Evolutionary conservation across 169 alveolate genomes (phyloP).

Genomic region (Plasmodium sp.): DNA sequence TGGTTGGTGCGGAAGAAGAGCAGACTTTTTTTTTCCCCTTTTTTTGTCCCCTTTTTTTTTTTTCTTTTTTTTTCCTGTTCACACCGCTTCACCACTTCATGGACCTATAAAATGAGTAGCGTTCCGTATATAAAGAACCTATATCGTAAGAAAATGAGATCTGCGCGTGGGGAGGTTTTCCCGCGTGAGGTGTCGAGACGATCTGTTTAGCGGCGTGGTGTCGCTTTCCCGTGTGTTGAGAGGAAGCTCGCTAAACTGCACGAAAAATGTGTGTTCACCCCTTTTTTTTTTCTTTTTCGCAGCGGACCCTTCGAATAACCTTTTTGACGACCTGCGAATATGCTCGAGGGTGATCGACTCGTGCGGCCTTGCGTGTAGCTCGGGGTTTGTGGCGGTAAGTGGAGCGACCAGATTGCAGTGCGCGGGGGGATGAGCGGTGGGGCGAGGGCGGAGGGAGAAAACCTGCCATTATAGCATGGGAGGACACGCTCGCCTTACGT

Average conservation of each 20-base stretch:
- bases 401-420: background rate
- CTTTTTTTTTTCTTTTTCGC: background rate
- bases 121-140: conserved; percentile 43
- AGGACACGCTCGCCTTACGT: background rate
- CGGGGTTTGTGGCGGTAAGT: conserved; percentile 58
- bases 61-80: conserved; percentile 1
- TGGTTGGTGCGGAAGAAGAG: background rate
- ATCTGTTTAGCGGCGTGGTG: background rate
- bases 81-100: background rate
- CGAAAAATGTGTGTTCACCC: background rate
- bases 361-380: conserved; percentile 63
- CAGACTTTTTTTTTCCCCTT: background rate
- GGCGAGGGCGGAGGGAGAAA: background rate
- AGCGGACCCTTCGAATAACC: conserved; percentile 62
- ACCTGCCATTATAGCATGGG: background rate
- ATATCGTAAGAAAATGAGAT: conserved; percentile 34
- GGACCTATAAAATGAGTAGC: conserved; percentile 29
- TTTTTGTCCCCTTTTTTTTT: background rate
- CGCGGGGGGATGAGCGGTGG: background rate
- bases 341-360: conserved; percentile 55
- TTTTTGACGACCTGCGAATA: conserved; percentile 33
- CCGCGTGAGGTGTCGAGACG: background rate
- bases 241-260: background rate
- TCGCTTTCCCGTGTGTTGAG: background rate
- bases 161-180: background rate